Conservation (phyloP, 1,284 basidiomycete genomes). For the Trichosporon coremiiforme region DNA sequence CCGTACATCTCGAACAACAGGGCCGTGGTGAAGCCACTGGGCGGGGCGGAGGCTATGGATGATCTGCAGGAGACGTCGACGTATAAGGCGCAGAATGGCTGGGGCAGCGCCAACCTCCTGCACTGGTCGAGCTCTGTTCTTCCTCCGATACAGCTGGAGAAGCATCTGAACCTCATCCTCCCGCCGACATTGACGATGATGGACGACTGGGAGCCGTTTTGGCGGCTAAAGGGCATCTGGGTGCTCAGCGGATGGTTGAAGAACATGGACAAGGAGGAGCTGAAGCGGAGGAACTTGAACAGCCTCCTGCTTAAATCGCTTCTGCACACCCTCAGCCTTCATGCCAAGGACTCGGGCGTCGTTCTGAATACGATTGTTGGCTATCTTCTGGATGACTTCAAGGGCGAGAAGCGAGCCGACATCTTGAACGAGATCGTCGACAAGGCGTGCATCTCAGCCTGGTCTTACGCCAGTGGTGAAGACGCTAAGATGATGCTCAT, state of each 20-base stretch:
- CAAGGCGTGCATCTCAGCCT: conserved; percentile 39
- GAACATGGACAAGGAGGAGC: conserved; percentile 27
- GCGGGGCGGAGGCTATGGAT: conserved; percentile 55
- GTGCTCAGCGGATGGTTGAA: conserved; percentile 43
- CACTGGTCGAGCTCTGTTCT: background rate
- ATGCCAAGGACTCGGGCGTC: conserved; percentile 23
- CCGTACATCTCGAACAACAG: conserved; percentile 36
- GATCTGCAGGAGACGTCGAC: conserved; percentile 45
- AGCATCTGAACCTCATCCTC: conserved; percentile 46
- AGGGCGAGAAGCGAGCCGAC: conserved; percentile 38
- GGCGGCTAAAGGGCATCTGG: conserved; percentile 43
- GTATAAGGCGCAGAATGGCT: conserved; percentile 40
- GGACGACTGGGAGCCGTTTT: conserved; percentile 55
- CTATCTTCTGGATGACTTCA: conserved; percentile 27
- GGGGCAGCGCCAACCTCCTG: conserved; percentile 45
- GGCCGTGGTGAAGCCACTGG: conserved; percentile 31
- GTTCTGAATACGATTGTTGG: conserved; percentile 25
- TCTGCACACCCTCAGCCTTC: conserved; percentile 49
- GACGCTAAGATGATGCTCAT: conserved; percentile 43
- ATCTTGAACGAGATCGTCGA: conserved; percentile 47
- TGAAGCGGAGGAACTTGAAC: conserved; percentile 52
- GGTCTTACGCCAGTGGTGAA: conserved; percentile 50
- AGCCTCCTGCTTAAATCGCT: conserved; percentile 45
- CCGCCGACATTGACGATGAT: conserved; percentile 54
- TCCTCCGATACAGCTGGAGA: conserved; percentile 30